phyloP scores from a whole-genome alignment of 23 red algal species.

The Gracilaria vermiculophylla region DNA sequence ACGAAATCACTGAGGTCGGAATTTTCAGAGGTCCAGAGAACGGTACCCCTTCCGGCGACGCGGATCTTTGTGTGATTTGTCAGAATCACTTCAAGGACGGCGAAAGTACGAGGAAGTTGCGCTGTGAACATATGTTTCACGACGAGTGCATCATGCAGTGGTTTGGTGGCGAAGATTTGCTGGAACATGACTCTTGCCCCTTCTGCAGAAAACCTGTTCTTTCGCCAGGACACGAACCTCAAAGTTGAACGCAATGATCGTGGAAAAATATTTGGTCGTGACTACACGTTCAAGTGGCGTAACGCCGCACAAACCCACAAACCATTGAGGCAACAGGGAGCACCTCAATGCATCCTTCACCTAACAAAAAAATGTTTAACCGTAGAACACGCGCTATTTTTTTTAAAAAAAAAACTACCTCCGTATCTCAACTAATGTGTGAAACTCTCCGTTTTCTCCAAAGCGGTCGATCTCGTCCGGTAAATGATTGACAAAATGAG shows the following conservation, averaged over 20 bases:
- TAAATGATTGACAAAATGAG: constrained; percentile 10
- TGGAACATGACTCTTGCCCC: constrained; percentile 46
- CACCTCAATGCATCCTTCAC: background rate
- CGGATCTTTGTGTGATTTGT: constrained; percentile 41
- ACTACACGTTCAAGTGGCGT: too few relatives aligned
- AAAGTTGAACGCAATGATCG: background rate
- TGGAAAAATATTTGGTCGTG: background rate
- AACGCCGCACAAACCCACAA: too few relatives aligned
- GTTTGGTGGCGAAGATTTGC: constrained; percentile 49
- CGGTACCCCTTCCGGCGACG: background rate
- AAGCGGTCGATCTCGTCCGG: constrained; percentile 47
- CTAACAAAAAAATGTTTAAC: background rate
- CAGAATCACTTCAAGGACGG: constrained; percentile 28
- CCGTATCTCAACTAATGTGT: constrained; percentile 62
- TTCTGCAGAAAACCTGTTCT: constrained; percentile 40
- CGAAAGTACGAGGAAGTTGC: constrained; percentile 19
- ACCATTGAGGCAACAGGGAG: background rate
- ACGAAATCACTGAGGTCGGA: constrained; percentile 19
- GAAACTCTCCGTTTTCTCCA: constrained; percentile 85
- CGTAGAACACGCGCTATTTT: background rate
- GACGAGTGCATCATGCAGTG: constrained; percentile 40
- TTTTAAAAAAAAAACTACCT: constrained; percentile 11
- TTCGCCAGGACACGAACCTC: constrained; percentile 2
- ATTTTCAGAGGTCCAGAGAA: background rate
- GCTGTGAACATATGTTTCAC: constrained; percentile 33